Conservation (phyloP, 306 rosid genomes). For the Sophora flavescens region DNA sequence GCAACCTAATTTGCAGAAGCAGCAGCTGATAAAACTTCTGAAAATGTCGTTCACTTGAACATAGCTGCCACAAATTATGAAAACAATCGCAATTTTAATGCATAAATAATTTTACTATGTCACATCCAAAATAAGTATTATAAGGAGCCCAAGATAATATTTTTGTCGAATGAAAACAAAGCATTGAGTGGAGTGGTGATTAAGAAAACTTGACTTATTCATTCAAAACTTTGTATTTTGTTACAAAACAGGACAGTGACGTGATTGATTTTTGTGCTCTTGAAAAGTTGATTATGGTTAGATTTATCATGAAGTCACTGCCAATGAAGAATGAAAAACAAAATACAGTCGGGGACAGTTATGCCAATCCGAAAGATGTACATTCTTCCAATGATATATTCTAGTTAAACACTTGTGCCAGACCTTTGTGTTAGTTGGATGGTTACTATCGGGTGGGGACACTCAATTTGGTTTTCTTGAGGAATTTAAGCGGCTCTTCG, state of each 20-base stretch:
- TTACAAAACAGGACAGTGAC: no score
- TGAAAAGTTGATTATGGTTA: background rate
- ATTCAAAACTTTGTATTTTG: background rate
- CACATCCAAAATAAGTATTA: no score
- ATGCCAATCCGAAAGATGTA: background rate
- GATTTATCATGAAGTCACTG: background rate
- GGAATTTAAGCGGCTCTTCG: background rate
- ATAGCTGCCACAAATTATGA: background rate
- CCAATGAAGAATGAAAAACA: background rate
- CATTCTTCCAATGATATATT: background rate
- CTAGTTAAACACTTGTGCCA: background rate
- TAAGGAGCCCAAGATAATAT: no score
- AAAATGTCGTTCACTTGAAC: background rate
- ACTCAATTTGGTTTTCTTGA: background rate
- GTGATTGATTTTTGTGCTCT: background rate
- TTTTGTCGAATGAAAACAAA: no score
- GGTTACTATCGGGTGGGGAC: background rate
- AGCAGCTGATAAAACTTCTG: background rate
- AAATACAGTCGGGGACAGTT: background rate
- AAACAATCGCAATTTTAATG: background rate
- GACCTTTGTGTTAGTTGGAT: background rate
- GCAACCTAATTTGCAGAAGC: background rate
- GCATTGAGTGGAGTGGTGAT: no score
- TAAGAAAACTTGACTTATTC: no score
- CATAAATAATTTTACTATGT: background rate